Conservation (phyloP, 768 basidiomycete species). For the Podaxis carcinomalis region DNA sequence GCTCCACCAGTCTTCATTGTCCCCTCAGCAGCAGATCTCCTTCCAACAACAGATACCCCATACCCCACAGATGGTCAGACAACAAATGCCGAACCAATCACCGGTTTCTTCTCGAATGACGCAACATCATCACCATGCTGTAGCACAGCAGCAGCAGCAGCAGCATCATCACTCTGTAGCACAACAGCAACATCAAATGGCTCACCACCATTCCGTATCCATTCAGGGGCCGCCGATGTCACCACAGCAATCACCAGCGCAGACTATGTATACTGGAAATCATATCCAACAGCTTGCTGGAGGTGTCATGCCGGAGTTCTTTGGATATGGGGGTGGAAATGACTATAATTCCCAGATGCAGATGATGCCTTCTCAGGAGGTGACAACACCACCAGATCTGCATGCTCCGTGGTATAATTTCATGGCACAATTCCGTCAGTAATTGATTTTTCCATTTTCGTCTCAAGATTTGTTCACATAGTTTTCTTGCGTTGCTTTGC, state of each 20-base stretch:
- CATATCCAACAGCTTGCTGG: conserved; percentile 9
- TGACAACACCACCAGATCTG: conserved; percentile 28
- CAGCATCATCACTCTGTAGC: background rate
- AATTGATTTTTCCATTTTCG: background rate
- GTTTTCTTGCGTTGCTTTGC: background rate
- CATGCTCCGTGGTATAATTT: conserved; percentile 47
- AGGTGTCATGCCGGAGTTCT: conserved; percentile 24
- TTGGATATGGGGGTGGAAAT: conserved; percentile 23
- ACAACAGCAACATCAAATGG: conserved; percentile 19
- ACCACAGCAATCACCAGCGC: background rate
- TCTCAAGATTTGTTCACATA: background rate
- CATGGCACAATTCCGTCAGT: conserved; percentile 38
- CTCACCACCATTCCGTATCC: conserved; percentile 20
- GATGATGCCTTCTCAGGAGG: conserved; percentile 19
- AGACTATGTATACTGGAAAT: conserved; percentile 7
- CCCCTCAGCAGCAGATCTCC: conserved; percentile 7
- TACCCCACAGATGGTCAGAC: background rate
- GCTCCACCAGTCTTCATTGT: conserved; percentile 4
- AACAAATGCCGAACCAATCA: background rate
- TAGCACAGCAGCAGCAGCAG: background rate
- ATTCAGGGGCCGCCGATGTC: conserved; percentile 10
- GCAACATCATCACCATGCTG: conserved; percentile 2
- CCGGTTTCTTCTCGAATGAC: background rate
- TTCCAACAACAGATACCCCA: conserved; percentile 23
- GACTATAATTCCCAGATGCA: conserved; percentile 22